Conservation (phyloP, 768 basidiomycete species). For the Guyanaporus albipodus region DNA sequence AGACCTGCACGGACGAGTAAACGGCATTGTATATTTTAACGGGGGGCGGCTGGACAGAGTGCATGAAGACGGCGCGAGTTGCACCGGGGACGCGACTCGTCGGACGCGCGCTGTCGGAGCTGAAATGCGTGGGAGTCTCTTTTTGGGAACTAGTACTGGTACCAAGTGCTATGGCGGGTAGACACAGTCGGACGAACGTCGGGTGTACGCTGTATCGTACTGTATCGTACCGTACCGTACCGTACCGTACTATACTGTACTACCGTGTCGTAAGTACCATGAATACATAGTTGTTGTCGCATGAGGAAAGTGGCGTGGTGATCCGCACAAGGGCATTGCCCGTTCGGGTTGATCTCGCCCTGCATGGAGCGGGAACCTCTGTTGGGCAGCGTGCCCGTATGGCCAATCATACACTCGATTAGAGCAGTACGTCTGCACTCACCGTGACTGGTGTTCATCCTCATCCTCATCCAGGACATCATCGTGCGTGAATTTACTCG, state of each 20-base stretch:
- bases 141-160: too few species aligned
- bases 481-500: conserved; percentile 38
- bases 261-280: too few species aligned
- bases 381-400: conserved; percentile 59
- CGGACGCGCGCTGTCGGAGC: conserved; percentile 34
- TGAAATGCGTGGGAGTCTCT: conserved; percentile 29
- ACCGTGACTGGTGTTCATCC: not conserved
- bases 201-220: too few species aligned
- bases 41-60: conserved; percentile 41
- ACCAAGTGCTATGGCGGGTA: too few species aligned
- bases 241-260: too few species aligned
- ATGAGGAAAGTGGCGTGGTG: too few species aligned
- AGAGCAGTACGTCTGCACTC: conserved; percentile 42
- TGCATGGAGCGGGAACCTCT: conserved; percentile 37
- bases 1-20: conserved; percentile 82
- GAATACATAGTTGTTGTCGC: too few species aligned
- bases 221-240: too few species aligned
- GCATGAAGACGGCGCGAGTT: conserved; percentile 24
- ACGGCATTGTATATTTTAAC: conserved; percentile 94
- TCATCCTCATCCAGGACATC: conserved; percentile 48
- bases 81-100: conserved; percentile 28
- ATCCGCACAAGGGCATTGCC: too few species aligned
- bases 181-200: too few species aligned
- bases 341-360: not conserved
- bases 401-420: conserved; percentile 80